Evolutionary conservation across 2,329 filamentous ascomycete species (phyloP), one percentile per base, ranked within the genome.

Genomic region (Beauveria asiatica): DNA sequence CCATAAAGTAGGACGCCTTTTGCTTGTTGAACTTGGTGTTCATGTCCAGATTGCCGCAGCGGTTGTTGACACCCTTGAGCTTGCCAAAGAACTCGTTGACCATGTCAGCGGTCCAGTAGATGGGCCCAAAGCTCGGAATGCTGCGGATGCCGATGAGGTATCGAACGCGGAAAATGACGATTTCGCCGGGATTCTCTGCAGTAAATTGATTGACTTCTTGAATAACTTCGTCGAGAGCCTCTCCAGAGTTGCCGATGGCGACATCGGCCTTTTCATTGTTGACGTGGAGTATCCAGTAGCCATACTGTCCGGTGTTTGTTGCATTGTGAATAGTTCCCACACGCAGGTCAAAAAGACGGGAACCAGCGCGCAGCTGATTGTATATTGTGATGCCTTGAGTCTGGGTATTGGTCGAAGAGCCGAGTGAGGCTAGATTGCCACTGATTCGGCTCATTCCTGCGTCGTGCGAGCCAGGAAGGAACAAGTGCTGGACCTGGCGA

Each of bases 381-480:
- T 75, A 74, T 57, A 79, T 73, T 62, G 72, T 70, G 51, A 79
- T 66, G 13, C 73, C 73, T 56, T 81, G 79, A 0, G 75, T 77
- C 61, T 77, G 73, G 0, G 74, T 78, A 60, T 80, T 79, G 11
- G 67, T 62, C n/a, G 68, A 66, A 19, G 67, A 67, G 3, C 74
- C 76, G 11, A 75, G 68, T 41, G 71, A 68, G 1, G 45, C 41
- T 5, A 76, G 75, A 16, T 67, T 64, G 51, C 65, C 59, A 16
- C 67, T 73, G 62, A 77, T 76, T 1, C 62, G 69, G 25, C 71
- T 74, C 77, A 81, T 80, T n/a, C 77, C 78, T 0, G 77, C 70
- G 61, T 80, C 76, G 62, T 81, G 78, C 3, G 76, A 73, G 9
- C 78, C 78, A 0, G 78, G 78, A 70, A 81, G 75, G 53, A 75